These are phyloP conservation scores for Penicillium subrubescens DNA, from an alignment of 495 filamentous ascomycete species.

Conservation along the genomic window DNA sequence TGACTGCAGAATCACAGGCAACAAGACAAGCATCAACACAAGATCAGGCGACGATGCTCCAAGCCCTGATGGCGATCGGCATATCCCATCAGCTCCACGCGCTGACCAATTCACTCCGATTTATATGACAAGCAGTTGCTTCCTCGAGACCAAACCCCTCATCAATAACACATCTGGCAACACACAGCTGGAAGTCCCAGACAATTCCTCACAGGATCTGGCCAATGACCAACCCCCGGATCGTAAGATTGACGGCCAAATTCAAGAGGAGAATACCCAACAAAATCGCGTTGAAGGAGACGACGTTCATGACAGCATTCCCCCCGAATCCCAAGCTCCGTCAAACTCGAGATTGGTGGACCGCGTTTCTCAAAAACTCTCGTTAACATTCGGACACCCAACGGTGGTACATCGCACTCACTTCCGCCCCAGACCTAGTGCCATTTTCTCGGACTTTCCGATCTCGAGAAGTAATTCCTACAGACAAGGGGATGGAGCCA, in stretches of 20 bases:
- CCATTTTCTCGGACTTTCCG: conserved; percentile 32
- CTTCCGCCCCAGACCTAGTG: conserved; percentile 45
- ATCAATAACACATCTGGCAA: conserved; percentile 4
- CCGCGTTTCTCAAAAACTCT: conserved; percentile 53
- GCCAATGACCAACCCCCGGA: neutral
- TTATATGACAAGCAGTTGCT: conserved; percentile 5
- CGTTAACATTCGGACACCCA: conserved; percentile 49
- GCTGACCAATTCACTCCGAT: neutral
- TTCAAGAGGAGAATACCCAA: neutral
- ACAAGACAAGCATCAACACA: conserved; percentile 21
- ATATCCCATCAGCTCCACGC: neutral
- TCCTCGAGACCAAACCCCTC: conserved; percentile 11
- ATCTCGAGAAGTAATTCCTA: conserved; percentile 1
- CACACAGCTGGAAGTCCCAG: neutral
- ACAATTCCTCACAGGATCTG: neutral
- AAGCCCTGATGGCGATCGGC: neutral
- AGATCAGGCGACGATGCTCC: conserved; percentile 12
- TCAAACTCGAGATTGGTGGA: conserved; percentile 37
- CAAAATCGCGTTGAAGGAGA: conserved; percentile 3
- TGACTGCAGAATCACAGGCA: conserved; percentile 10
- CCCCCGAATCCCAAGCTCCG: conserved; percentile 11
- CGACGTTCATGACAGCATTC: neutral
- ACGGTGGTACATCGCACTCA: conserved; percentile 58
- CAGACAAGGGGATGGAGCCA: conserved; percentile 33
- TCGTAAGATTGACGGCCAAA: neutral